A percentile compares a stretch with the other conserved stretches of the same genome.
phyloP scores from a whole-genome alignment of 2,329 filamentous ascomycete genomes.

The Tolypocladium album region DNA sequence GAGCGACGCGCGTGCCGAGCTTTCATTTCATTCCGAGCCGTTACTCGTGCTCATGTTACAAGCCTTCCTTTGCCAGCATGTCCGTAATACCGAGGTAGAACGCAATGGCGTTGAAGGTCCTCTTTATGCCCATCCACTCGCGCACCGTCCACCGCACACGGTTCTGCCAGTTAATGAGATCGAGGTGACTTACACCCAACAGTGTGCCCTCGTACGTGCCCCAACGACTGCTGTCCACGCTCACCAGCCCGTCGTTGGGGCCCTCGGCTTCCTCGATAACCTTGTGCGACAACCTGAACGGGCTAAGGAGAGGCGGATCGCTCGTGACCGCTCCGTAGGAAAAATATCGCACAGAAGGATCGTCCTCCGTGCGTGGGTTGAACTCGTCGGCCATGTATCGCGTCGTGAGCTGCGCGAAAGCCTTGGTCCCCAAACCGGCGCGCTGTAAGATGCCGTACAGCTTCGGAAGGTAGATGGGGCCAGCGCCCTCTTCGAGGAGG shows the following conservation, averaged over 20 bases:
- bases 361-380: conserved; percentile 46
- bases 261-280: conserved; percentile 43
- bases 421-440: conserved; percentile 45
- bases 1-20: no score
- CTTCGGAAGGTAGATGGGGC: conserved; percentile 38
- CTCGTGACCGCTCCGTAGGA: conserved; percentile 47
- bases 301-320: conserved; percentile 49
- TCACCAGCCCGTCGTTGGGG: conserved; percentile 58
- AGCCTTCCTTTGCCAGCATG: conserved; percentile 60
- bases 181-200: conserved; percentile 50
- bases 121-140: conserved; percentile 38
- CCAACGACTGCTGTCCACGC: conserved; percentile 50
- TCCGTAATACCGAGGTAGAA: conserved; percentile 57
- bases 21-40: not conserved
- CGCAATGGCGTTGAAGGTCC: conserved; percentile 55
- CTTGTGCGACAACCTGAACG: conserved; percentile 42
- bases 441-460: conserved; percentile 39
- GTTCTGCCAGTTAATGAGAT: conserved; percentile 60
- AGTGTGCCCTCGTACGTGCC: conserved; percentile 55
- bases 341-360: conserved; percentile 44
- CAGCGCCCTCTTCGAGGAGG: conserved; percentile 31
- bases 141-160: conserved; percentile 43
- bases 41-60: conserved; percentile 14
- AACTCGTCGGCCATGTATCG: conserved; percentile 48
- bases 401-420: conserved; percentile 50